Conservation (phyloP, 306 rosid genomes). For the Echinosophora koreensis region DNA sequence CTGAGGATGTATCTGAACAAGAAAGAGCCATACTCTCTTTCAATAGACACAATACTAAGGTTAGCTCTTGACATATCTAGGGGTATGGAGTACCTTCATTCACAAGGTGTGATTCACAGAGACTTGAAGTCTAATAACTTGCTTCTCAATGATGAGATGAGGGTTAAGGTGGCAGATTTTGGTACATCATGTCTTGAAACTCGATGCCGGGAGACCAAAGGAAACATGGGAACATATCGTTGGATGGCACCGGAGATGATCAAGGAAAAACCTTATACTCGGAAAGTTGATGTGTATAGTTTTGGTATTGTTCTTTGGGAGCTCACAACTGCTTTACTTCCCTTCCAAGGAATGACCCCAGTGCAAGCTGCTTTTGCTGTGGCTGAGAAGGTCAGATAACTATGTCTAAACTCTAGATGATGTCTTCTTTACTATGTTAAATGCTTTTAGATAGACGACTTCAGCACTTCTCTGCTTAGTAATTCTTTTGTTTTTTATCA, state of each 20-base stretch:
- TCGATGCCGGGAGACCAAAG: slow-evolving; percentile 74
- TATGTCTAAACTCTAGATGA: slow-evolving; percentile 33
- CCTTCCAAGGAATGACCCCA: slow-evolving; percentile 95
- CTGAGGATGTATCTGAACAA: slow-evolving; percentile 92
- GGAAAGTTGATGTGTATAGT: slow-evolving; percentile 89
- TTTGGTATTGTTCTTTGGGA: slow-evolving; percentile 96
- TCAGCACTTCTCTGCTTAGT: slow-evolving; percentile 5
- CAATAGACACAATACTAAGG: slow-evolving; percentile 79
- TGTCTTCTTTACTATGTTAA: slow-evolving; percentile 14
- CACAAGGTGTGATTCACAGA: slow-evolving; percentile 93
- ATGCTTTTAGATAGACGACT: neutral
- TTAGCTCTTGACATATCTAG: slow-evolving; percentile 87
- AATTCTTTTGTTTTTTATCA: neutral
- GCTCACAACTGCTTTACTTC: slow-evolving; percentile 83
- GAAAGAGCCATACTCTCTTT: slow-evolving; percentile 92
- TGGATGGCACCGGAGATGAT: slow-evolving; percentile 99
- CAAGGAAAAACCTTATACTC: slow-evolving; percentile 76
- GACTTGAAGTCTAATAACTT: slow-evolving; percentile 85
- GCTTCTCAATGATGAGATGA: slow-evolving; percentile 89
- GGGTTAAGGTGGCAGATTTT: slow-evolving; percentile 91
- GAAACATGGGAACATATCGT: slow-evolving; percentile 90
- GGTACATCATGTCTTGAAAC: slow-evolving; percentile 97
- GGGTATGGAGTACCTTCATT: slow-evolving; percentile 95
- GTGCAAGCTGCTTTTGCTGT: slow-evolving; percentile 98
- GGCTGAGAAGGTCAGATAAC: slow-evolving; percentile 77